Base-by-base conservation (phyloP, 495 filamentous ascomycete genomes). In the Penicillium dipodomyicola region DNA sequence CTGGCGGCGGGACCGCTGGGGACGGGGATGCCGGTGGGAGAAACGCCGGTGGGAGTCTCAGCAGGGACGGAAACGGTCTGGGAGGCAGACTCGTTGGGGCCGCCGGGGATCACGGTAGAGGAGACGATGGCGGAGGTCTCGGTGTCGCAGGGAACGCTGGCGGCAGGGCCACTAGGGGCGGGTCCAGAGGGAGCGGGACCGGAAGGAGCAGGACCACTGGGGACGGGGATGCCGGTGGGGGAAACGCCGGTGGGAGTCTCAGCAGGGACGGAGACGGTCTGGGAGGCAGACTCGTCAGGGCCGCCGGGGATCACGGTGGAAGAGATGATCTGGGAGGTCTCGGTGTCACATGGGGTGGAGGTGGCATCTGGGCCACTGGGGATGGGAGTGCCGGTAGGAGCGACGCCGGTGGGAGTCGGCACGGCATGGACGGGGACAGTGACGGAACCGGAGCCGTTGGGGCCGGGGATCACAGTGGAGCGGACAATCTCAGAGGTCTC, bases 301-400 rank as follows among this genome's bases (percentile, higher is more conserved):
- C 48, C 54, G 35, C 55, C 43, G 48, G 57, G 62, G 25, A 54
- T 57, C 30, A 59, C 22, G 8, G 41, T 45, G 20, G 63, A 55
- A 11, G 40, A 11, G 17, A 60, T 48, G 11, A 43, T 53, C 45
- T 60, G 50, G 3, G 43, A 43, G 56, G 58, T 65, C 49, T 58
- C 39, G 42, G 65, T 67, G 7, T 64, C 62, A 33, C 65, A 68
- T 23, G 68, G 64, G 17, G 64, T 64, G 33, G 43, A 45, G 9
- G 60, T 48, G 27, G 35, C 56, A 48, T 48, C 52, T 14, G 57
- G 49, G 4, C 47, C 55, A 32, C 7, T 39, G 8, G 53, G 45
- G 15, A n/a, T 33, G 32, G 49, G 32, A 23, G 52, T 59, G 30
- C 52, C 52, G 22, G 52, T 42, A 29, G 62, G 47, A 50, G 44